These are phyloP conservation scores for Boletus subcaerulescens DNA, from an alignment of 768 basidiomycete genomes.

Conservation along the genomic window DNA sequence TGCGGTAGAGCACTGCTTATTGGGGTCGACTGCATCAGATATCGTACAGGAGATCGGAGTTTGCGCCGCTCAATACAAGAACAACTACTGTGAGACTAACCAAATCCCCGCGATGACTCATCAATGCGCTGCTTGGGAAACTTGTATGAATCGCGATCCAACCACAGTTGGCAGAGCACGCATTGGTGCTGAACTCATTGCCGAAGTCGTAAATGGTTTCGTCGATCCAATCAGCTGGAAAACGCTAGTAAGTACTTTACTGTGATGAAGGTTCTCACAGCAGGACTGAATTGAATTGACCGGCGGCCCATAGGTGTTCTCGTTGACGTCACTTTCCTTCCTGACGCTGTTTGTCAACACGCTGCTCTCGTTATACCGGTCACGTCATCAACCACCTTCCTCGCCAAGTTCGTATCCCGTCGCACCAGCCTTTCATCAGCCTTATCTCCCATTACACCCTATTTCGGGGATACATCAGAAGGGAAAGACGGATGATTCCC, in stretches of 20 bases:
- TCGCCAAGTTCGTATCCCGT: slow-evolving; percentile 39
- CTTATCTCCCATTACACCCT: slow-evolving; percentile 52
- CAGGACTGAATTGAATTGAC: slow-evolving; percentile 15
- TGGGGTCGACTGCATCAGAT: slow-evolving; percentile 46
- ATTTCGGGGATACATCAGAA: slow-evolving; percentile 47
- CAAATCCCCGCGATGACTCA: slow-evolving; percentile 86
- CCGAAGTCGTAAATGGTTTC: slow-evolving; percentile 94
- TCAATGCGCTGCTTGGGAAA: slow-evolving; percentile 87
- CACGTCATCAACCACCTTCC: slow-evolving; percentile 52
- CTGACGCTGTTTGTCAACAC: slow-evolving; percentile 79
- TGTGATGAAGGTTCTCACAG: slow-evolving; percentile 11
- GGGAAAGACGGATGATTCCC: slow-evolving; percentile 24
- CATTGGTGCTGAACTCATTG: slow-evolving; percentile 92
- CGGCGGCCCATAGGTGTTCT: slow-evolving; percentile 52
- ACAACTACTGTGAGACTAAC: slow-evolving; percentile 74
- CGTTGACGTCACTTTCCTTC: slow-evolving; percentile 72
- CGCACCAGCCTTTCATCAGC: slow-evolving; percentile 42
- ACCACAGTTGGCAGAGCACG: slow-evolving; percentile 83
- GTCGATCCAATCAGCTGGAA: slow-evolving; percentile 98
- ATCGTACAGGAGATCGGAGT: slow-evolving; percentile 90
- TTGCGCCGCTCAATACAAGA: slow-evolving; percentile 77
- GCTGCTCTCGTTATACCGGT: slow-evolving; percentile 73
- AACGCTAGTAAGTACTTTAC: slow-evolving; percentile 65
- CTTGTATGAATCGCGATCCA: slow-evolving; percentile 94
- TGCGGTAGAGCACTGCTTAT: slow-evolving; percentile 20